Percentiles rank a stretch among this genome's conserved stretches.
Conservation (phyloP, 1,284 basidiomycete species). For the Microbotryum scabiosae region DNA sequence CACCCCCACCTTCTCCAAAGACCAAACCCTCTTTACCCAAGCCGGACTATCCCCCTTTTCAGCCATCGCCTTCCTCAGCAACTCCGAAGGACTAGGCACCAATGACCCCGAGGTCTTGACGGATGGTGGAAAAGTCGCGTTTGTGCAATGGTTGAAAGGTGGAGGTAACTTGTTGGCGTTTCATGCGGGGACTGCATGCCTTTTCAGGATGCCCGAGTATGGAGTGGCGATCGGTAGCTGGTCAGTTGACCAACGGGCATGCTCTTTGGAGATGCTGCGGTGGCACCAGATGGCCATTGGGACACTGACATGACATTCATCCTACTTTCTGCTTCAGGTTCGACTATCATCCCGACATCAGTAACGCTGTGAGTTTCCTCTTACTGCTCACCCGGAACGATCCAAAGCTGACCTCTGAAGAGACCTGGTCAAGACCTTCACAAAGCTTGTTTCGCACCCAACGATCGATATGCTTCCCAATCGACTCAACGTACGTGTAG, state of each 20-base stretch:
- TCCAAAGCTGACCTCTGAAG: neutral
- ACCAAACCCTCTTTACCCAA: conserved; percentile 13
- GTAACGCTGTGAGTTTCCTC: conserved; percentile 12
- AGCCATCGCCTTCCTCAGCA: conserved; percentile 24
- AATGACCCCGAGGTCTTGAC: neutral
- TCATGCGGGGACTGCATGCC: conserved; percentile 25
- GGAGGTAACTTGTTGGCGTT: conserved; percentile 20
- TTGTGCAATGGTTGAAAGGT: conserved; percentile 15
- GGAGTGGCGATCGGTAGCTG: conserved; percentile 23
- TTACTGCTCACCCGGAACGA: neutral
- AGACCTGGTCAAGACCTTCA: conserved; percentile 16
- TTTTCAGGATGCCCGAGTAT: conserved; percentile 24
- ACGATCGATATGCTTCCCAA: conserved; percentile 24
- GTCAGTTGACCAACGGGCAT: conserved; percentile 4
- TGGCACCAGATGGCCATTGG: neutral
- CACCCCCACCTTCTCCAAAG: conserved; percentile 15
- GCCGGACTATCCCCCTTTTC: conserved; percentile 8
- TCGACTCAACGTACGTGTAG: neutral
- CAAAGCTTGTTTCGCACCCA: conserved; percentile 16
- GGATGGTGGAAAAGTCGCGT: conserved; percentile 9
- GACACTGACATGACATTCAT: neutral
- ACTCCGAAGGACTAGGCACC: conserved; percentile 16
- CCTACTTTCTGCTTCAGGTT: conserved; percentile 6
- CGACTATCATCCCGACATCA: conserved; percentile 21
- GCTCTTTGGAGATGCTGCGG: neutral